Percentiles rank a stretch among this genome's conserved stretches.
Conservation (phyloP, 2,329 filamentous ascomycete species). For the Penicillium frequentans region DNA sequence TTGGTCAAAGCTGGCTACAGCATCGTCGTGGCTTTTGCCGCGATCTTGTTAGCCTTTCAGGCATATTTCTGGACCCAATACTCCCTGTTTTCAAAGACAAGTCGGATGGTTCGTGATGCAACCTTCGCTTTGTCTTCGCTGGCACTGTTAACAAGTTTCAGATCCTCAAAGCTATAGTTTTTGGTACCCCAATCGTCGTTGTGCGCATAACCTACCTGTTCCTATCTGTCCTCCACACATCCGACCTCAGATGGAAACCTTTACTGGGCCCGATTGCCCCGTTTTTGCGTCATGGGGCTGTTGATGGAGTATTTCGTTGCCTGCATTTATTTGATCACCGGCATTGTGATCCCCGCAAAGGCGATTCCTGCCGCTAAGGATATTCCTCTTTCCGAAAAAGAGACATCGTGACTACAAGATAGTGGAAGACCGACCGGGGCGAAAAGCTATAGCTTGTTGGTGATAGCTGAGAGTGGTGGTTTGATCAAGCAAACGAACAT, state of each 20-base stretch:
- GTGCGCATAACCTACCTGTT: constrained; percentile 17
- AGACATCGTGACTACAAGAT: neutral
- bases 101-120: neutral
- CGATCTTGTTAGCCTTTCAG: constrained; percentile 17
- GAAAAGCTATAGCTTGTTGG: neutral
- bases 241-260: constrained; percentile 18
- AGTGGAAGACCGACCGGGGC: neutral
- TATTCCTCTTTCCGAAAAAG: neutral
- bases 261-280: constrained; percentile 20
- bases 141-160: neutral
- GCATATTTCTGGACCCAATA: constrained; percentile 19
- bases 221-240: constrained; percentile 18
- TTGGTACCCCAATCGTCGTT: neutral
- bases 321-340: neutral
- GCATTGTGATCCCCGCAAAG: constrained; percentile 1
- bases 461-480: neutral
- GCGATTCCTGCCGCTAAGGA: neutral
- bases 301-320: constrained; percentile 15
- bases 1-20: constrained; percentile 24
- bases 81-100: constrained; percentile 7
- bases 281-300: constrained; percentile 21
- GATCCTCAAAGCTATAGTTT: neutral
- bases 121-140: neutral
- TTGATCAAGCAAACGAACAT: neutral
- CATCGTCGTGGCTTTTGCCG: constrained; percentile 18